Base-by-base conservation (phyloP, 805 yeast genomes). In the Kodamaea leandrae region DNA sequence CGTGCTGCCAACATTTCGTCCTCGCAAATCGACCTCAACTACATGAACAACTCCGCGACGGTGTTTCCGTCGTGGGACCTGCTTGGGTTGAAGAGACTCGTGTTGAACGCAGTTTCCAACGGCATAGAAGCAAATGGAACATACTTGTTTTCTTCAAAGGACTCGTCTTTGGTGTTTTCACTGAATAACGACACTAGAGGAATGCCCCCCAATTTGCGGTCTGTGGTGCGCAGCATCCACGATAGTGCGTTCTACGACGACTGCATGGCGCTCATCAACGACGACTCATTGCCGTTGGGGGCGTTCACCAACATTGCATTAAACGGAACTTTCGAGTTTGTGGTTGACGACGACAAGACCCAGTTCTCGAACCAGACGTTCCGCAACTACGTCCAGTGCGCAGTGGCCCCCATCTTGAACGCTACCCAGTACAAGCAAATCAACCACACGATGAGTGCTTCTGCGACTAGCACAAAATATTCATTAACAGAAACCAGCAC, bases 331-430 rank as follows among this genome's bases (percentile, higher is more conserved):
- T 38, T 38, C n/a, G 29, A 64, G 23, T 55, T 51, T 36, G 53
- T 61, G 5, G 19, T 53, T 6, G 82, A 81, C 47, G 46, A 58
- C 20, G 50, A 55, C 1, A 50, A 47, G 0, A 25, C 33, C 9
- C 64, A 68, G 1, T 82, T 76, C 52, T 58, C 73, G 0, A 48
- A 63, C 12, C 45, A 42, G 0, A 48, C 73, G 1, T 61, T 80
- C 28, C 52, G 54, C 28, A 48, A 61, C 2, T 68, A 68, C 32
- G 55, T 80, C 4, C 44, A 59, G 15, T 71, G 82, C 50, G 97
- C 96, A 0, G 74, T 66, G 39, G 72, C 86, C 0, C 88, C 96
- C 0, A 71, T 87, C 0, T 56, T 88, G 20, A 61, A 74, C 61
- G 37, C 77, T 48, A 37, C 36, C 7, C 23, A 18, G 19, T 38